Evolutionary conservation across 805 yeast species (phyloP), one percentile per base, ranked within the genome.

Genomic region (Candida boleticola): DNA sequence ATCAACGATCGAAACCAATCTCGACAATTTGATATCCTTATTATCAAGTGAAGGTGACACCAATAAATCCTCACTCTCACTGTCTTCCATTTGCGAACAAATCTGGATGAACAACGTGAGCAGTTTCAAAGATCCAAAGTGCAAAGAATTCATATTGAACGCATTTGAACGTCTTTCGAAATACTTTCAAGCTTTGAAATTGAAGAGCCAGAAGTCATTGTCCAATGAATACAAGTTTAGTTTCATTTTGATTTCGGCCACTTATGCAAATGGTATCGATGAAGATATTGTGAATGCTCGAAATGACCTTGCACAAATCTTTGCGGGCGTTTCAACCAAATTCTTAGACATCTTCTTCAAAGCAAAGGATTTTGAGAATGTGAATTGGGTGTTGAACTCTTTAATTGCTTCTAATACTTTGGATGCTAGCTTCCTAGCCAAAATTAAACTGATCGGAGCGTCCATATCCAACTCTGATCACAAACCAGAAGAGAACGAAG

Each of bases 1-100:
- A 50, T 74, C 87, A 0, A 49, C 52, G 1, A 48, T 83, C 10
- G 90, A 83, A 54, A 54, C 61, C 0, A 66, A 76, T 34, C 50
- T 68, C 23, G 37, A 51, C 1, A 36, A 40, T 0, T 40, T 69
- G 3, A 46, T 57, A 5, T 39, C 37, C 4, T 20, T 63, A 4
- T 41, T 61, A 5, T 38, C 44, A 1, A n/a, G 47, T 1, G 48
- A 43, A 2, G 46, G 46, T 1, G 45, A 48, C 0, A 48, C 53
- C 10, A 43, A 31, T 10, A 13, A 26, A 22, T 3, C 20, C 11
- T 17, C 29, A 5, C 18, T 40, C 26, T 33, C 36, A 6, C n/a
- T n/a, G n/a, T 5, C 14, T 6, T 5, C 18, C 6, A 34, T 34
- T 22, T 34, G 26, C 21, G 25, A 14, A 4, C 4, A 11, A 5